Base-by-base conservation (phyloP, 345 rosid species). In the Citrus medica region DNA sequence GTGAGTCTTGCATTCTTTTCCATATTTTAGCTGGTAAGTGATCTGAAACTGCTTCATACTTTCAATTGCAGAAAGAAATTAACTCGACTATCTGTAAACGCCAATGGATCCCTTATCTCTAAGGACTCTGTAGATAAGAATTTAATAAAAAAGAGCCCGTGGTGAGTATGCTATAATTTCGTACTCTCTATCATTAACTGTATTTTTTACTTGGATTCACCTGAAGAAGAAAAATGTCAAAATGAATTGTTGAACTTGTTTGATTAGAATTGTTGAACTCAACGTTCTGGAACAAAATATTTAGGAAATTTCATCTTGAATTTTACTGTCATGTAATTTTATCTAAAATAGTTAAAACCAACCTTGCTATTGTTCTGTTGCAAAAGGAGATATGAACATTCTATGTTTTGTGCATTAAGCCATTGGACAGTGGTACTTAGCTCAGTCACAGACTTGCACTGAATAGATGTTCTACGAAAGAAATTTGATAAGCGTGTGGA, bases 31-130 rank as follows among this genome's bases (percentile, higher is more conserved):
- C 64, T 35, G 76, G 64, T 19, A 10, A 56, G 42, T 40, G 37
- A 42, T 74, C 75, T 74, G 30, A 76, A 65, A 55, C 28, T 46
- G 19, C 25, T 16, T 35, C 78, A n/a, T 63, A 67, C 55, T 75
- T 78, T 74, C 40, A 70, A 76, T 38, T 83, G 82, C 97, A 96
- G 98, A 87, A 88, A 90, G 85, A 94, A 88, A 86, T 80, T 85
- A 84, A 86, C 98, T 1, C 75, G 88, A 78, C 83, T 94, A 32
- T 88, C 93, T 58, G 93, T 94, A 76, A 91, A 81, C 74, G 95
- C 99, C 33, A 89, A 90, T 83, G 94, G 95, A 32, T 86, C 89
- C 72, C 51, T 89, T 75, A 76, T 90, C 76, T 90, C 99, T 1
- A 91, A 87, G 83, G 90, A 88, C 73, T 82, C 84, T 48, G 76